phyloP scores from a whole-genome alignment of 305 asterid genomes.

The Rubia balearica region DNA sequence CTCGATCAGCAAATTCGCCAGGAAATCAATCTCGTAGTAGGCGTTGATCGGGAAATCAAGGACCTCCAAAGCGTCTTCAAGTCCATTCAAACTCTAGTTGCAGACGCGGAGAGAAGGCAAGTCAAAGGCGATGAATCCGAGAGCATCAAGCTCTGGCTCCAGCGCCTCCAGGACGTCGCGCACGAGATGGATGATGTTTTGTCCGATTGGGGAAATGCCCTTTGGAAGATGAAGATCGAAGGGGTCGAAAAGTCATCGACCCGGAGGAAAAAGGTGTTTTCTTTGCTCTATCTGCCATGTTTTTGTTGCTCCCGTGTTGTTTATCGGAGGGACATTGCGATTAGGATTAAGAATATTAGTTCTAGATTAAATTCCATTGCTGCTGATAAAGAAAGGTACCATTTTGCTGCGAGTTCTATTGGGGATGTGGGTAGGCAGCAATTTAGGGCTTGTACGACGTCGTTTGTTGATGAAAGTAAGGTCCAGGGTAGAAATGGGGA shows the following conservation, averaged over 20 bases:
- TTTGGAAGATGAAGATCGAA: slow-evolving; percentile 22
- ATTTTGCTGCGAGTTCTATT: slow-evolving; percentile 15
- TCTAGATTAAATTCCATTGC: slow-evolving; percentile 35
- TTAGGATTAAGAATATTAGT: slow-evolving; percentile 36
- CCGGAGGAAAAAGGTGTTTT: slow-evolving; percentile 34
- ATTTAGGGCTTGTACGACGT: slow-evolving; percentile 26
- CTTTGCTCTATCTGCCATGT: slow-evolving; percentile 27
- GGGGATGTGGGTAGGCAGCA: slow-evolving; percentile 11
- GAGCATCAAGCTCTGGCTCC: slow-evolving; percentile 41
- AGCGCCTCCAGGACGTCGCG: slow-evolving; percentile 38
- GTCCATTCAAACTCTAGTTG: slow-evolving; percentile 45
- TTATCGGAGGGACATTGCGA: slow-evolving; percentile 44
- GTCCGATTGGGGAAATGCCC: slow-evolving; percentile 44
- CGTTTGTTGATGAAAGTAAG: slow-evolving; percentile 29
- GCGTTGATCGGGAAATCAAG: slow-evolving; percentile 34
- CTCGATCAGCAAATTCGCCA: slow-evolving; percentile 32
- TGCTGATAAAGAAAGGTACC: slow-evolving; percentile 37
- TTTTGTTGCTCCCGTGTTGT: slow-evolving; percentile 24
- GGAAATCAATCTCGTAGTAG: slow-evolving; percentile 34
- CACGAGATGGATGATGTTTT: slow-evolving; percentile 58
- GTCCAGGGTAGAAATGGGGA: slow-evolving; percentile 43
- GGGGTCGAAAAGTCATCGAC: slow-evolving; percentile 14
- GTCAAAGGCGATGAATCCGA: slow-evolving; percentile 22
- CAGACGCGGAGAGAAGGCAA: slow-evolving; percentile 58
- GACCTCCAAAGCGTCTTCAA: slow-evolving; percentile 35